Evolutionary conservation across 208 protist genomes (phyloP), one percentile per base, ranked within the genome.

Genomic region (Trypanosoma caninum): DNA sequence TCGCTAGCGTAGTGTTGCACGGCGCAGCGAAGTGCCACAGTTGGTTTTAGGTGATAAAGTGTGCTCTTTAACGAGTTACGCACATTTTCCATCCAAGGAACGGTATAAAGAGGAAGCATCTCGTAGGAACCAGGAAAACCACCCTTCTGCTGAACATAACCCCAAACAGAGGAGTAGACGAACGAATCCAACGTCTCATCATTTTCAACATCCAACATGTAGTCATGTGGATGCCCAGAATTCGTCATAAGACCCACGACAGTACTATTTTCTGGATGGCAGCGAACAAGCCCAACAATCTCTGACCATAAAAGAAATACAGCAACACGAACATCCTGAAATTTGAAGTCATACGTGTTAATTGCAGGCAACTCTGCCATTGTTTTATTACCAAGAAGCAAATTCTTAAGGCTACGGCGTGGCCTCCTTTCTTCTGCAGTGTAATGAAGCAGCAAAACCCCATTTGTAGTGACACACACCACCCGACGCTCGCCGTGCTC

Each of bases 31-130:
- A 88, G 72, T 27, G 77, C 78, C 11, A 84, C 60, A 14, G 72
- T 80, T 33, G 81, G 77, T 37, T 72, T 74, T 25, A 72, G 73
- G 59, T 87, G 76, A 57, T 75, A 87, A 16, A 72, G 37, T 8
- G 62, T 76, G 64, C 68, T 76, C 55, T 71, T 75, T 65, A 77
- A 44, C 2, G 65, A 40, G 53, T 64, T 63, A 1, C 65, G 71
- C 20, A 85, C 64, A 60, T 79, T 81, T 23, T 76, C 70, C n/a
- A 59, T 55, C 13, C 62, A 64, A 1, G 78, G 78, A 18, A 63
- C 67, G 11, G 51, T 64, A 44, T 68, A 85, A 20, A 85, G 40
- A 20, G 71, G 67, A 30, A 75, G 61, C 40, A 82, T 51, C 10
- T 58, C 35, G 37, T 45, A 54, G 30, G 59, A 38, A 42, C 48